These are phyloP conservation scores for Erodium maritimum DNA, from an alignment of 345 rosid species.

Conservation along the genomic window DNA sequence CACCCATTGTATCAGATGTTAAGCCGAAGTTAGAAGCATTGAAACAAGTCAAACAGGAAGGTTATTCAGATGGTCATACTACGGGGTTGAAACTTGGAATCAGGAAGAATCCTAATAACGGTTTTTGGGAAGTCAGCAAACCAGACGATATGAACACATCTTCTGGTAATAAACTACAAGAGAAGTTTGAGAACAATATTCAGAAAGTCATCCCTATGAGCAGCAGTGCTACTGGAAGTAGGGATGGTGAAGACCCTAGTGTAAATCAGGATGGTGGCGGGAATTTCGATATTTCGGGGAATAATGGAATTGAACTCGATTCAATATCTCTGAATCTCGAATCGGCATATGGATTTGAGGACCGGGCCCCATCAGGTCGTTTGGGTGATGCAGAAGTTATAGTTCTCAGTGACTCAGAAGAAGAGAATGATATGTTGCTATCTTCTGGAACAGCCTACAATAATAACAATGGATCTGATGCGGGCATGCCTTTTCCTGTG, in stretches of 20 bases:
- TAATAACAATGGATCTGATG: conserved; percentile 36
- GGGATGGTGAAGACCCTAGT: conserved; percentile 87
- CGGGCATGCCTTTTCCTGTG: conserved; percentile 42
- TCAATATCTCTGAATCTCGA: conserved; percentile 59
- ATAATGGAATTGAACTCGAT: conserved; percentile 64
- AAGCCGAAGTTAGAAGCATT: conserved; percentile 39
- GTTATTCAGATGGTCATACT: conserved; percentile 49
- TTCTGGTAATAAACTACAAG: conserved; percentile 52
- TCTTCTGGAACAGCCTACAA: conserved; percentile 39
- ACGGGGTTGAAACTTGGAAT: conserved; percentile 80
- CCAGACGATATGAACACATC: conserved; percentile 55
- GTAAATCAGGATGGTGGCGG: conserved; percentile 75
- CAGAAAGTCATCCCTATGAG: conserved; percentile 66
- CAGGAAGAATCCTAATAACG: conserved; percentile 58
- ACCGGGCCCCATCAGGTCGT: conserved; percentile 36
- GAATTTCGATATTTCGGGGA: conserved; percentile 41
- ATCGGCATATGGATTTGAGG: conserved; percentile 36
- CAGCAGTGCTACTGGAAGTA: conserved; percentile 85
- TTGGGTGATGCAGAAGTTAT: conserved; percentile 56
- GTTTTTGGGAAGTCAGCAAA: conserved; percentile 83
- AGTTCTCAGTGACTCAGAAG: conserved; percentile 89
- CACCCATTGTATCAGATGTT: conserved; percentile 23
- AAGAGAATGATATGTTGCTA: conserved; percentile 50
- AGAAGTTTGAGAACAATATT: conserved; percentile 21
- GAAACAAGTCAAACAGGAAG: conserved; percentile 61